Conservation (phyloP, 2,329 filamentous ascomycete species). For the Bipolaris bicolor region DNA sequence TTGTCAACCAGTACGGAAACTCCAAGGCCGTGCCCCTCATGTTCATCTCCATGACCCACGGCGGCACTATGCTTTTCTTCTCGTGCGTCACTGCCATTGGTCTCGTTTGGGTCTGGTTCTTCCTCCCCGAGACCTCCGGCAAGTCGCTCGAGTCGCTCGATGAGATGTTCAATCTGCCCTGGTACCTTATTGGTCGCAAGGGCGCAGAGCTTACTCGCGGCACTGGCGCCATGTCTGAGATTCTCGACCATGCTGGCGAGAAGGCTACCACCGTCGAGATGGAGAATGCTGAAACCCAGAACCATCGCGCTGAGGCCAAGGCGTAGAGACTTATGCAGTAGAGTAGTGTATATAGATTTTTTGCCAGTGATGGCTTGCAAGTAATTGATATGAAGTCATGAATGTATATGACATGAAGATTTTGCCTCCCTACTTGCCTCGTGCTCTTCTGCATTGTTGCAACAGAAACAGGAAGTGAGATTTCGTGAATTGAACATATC, state of each 20-base stretch:
- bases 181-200: slow-evolving; percentile 71
- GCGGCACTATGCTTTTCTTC: slow-evolving; percentile 81
- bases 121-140: slow-evolving; percentile 74
- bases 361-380: no score
- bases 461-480: no score
- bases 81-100: slow-evolving; percentile 70
- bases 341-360: no score
- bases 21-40: slow-evolving; percentile 74
- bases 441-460: background rate
- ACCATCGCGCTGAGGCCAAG: slow-evolving; percentile 27
- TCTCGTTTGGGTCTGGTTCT: slow-evolving; percentile 73
- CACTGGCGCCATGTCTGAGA: slow-evolving; percentile 40
- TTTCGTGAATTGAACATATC: no score
- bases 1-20: slow-evolving; percentile 80
- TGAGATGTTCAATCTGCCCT: slow-evolving; percentile 71
- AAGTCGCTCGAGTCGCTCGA: slow-evolving; percentile 71
- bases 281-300: slow-evolving; percentile 28
- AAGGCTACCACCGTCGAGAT: slow-evolving; percentile 39
- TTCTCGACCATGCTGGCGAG: slow-evolving; percentile 42
- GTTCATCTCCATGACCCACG: slow-evolving; percentile 65
- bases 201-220: slow-evolving; percentile 44
- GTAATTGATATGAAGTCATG: no score
- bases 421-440: background rate
- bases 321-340: slow-evolving; percentile 10
- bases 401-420: no score